Evolutionary conservation across 1,284 basidiomycete species (phyloP).

Genomic region (Takashimella tepidaria): DNA sequence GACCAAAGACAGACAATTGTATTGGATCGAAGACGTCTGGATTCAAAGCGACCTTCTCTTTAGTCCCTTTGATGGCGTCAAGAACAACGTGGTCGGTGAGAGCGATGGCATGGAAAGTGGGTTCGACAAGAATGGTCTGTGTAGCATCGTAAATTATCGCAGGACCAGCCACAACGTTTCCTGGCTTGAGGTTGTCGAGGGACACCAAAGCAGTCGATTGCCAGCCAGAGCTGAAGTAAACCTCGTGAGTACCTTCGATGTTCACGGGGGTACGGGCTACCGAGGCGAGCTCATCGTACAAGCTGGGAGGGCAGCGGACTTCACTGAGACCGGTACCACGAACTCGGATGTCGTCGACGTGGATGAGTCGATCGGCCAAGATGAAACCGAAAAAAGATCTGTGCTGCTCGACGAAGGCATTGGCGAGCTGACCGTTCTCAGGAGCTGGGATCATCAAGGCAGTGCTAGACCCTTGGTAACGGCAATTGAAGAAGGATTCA

Average conservation of each 20-base stretch:
- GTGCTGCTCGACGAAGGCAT: slow-evolving; percentile 68
- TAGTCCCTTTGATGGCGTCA: slow-evolving; percentile 26
- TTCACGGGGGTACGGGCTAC: not conserved
- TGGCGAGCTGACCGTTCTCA: slow-evolving; percentile 12
- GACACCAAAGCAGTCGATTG: not conserved
- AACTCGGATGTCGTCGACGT: not conserved
- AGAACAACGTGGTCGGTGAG: slow-evolving; percentile 32
- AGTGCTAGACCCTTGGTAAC: slow-evolving; percentile 33
- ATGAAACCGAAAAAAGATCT: slow-evolving; percentile 83
- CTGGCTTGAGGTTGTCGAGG: not conserved
- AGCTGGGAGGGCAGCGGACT: not conserved
- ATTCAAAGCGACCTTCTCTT: slow-evolving; percentile 14
- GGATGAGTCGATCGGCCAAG: slow-evolving; percentile 62
- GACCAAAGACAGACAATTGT: slow-evolving; percentile 53
- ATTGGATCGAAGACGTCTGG: slow-evolving; percentile 48
- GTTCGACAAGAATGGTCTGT: slow-evolving; percentile 41
- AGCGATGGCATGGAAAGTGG: slow-evolving; percentile 23
- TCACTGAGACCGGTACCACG: not conserved
- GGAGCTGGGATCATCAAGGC: slow-evolving; percentile 32
- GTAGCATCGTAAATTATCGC: slow-evolving; percentile 41
- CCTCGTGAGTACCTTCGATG: slow-evolving; percentile 1
- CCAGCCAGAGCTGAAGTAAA: slow-evolving; percentile 34
- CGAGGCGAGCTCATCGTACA: slow-evolving; percentile 3
- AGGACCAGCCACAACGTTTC: slow-evolving; percentile 20
- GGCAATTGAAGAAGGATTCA: slow-evolving; percentile 21